Base-by-base conservation (phyloP, 768 basidiomycete species). In the Leccinum variicolor region DNA sequence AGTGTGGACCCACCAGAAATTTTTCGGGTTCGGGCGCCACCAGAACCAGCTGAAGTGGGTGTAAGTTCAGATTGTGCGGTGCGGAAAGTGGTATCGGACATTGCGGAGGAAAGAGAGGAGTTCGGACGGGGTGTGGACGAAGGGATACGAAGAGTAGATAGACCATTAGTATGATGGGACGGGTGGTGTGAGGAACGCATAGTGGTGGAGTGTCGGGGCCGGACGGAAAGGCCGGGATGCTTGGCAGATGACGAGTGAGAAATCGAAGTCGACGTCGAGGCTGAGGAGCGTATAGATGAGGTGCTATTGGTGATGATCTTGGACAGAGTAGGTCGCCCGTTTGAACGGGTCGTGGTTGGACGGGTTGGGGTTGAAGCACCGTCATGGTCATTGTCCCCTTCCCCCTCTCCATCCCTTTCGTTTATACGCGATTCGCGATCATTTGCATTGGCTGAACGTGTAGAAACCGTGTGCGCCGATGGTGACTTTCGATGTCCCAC, bases 71-170 rank as follows among this genome's bases (percentile, higher is more conserved):
- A 72, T 6, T 26, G 61, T 28, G 72, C 71, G 1, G 72, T 72
- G 23, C 66, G 69, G 60, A 73, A 72, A 0, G 72, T 73, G 7
- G 62, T 54, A 2, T 72, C 72, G 2, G 71, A 74, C 8, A 51
- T 66, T 13, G 73, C 70, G 0, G 70, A 72, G 11, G 72, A 71
- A 15, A 72, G 51, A n/a, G 51, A 63, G 4, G 73, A 69, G 19
- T 21, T 60, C 6, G 72, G 73, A 21, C 72, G 72, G 2, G 61
- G 55, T 5, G 29, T 25, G 4, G 66, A 21, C 3, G 73, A 57
- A n/a, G 71, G 72, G 47, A 74, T 72, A 1, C 70, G 71, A 5
- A 72, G 63, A 11, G 58, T 72, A 17, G 70, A 68, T 14, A 66
- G 46, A 8, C 69, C 68, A 11, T 69, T 67, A 0, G 47, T 56